Base-by-base conservation (phyloP, 768 basidiomycete species). In the Tremella fuciformis region DNA sequence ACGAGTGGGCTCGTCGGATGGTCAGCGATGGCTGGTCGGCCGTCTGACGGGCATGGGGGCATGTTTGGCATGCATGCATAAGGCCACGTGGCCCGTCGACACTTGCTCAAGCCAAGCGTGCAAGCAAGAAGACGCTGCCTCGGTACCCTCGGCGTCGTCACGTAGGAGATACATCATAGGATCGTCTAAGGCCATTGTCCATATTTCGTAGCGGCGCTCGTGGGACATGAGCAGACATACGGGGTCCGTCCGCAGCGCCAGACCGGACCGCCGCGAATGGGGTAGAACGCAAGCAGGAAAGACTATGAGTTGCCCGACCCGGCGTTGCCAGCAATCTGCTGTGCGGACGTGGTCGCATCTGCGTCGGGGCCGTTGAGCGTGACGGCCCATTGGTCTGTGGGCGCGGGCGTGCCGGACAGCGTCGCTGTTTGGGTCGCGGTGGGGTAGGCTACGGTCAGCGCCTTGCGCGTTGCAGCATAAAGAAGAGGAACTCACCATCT, bases 381-480 rank as follows among this genome's bases (percentile, higher is more conserved):
- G 51, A 71, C 26, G 13, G 72, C 72, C 65, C 65, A 76, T 59
- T 73, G 65, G 63, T 74, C 71, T 1, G 70, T 74, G 18, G 73
- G 75, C 55, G 74, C 71, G 24, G 75, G 75, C 13, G 61, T 52
- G 18, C 55, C 60, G 8, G 69, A 68, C 11, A 75, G 18, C 2
- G 70, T 67, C 7, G 71, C 75, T 8, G 73, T 76, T 11, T 69
- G 62, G 0, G 69, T 71, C 2, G 69, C 72, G 15, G 67, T 65
- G 19, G 69, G 72, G 8, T 69, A 55, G 37, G 57, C 72, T 65
- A 51, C 34, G 46, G 18, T 22, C 24, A 34, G n/a, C 22, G 19
- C 25, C 18, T 3, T 3, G 4, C 39, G 47, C 4, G 6, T 13
- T 9, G 42, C 51, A 25, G 19, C 18, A 44, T 55, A 13, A 9